These are phyloP conservation scores for Sesbania bispinosa DNA, from an alignment of 306 rosid genomes.

Conservation along the genomic window DNA sequence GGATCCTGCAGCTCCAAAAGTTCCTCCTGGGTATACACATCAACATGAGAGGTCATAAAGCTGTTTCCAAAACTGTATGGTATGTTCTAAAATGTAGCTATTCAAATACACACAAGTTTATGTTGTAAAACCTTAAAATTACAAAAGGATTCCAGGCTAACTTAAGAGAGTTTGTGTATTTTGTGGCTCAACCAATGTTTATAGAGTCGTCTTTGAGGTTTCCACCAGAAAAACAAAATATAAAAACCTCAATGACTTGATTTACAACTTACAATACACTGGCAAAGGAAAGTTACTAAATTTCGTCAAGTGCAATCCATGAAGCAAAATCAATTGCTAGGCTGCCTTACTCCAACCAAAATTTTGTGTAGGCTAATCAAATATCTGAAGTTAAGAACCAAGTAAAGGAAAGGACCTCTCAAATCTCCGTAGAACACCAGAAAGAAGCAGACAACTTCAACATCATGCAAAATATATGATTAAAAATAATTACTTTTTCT, in stretches of 20 bases:
- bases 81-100: neutral
- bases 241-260: neutral
- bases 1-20: slow-evolving; percentile 83
- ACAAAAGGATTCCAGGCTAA: neutral
- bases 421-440: slow-evolving; percentile 1
- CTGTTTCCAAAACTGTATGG: neutral
- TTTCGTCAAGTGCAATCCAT: neutral
- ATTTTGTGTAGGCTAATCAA: neutral
- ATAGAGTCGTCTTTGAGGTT: neutral
- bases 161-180: neutral
- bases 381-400: neutral
- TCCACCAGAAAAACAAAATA: neutral
- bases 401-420: neutral
- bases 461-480: neutral
- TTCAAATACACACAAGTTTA: neutral
- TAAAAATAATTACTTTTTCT: neutral
- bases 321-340: neutral
- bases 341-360: neutral
- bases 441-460: neutral
- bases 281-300: neutral
- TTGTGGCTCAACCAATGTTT: neutral
- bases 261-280: neutral
- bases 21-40: slow-evolving; percentile 61
- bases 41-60: slow-evolving; percentile 11
- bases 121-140: neutral